Evolutionary conservation across 2,329 filamentous ascomycete species (phyloP).

Genomic region (Anisogramma anomala): DNA sequence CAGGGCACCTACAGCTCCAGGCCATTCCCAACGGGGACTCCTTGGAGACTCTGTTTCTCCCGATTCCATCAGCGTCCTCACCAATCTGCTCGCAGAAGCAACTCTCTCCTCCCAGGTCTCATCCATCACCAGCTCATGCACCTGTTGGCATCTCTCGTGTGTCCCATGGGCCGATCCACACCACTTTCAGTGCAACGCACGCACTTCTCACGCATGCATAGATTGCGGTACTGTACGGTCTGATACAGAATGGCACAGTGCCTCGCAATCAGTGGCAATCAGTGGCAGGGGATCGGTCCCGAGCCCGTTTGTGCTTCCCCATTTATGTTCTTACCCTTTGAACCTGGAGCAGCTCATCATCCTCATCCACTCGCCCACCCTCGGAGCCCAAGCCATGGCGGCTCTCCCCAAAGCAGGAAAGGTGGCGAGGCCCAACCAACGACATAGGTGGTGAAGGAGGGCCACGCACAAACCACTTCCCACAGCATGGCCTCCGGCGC

Average conservation of each 20-base stretch:
- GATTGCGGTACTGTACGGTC: not conserved
- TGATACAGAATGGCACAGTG: constrained; percentile 9
- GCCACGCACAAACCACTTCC: not conserved
- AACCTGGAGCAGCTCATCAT: constrained; percentile 1
- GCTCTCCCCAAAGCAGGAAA: too few species aligned
- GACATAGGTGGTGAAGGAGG: not conserved
- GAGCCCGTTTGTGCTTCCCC: constrained; percentile 5
- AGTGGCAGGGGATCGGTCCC: constrained; percentile 8
- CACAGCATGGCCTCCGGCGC: too few species aligned
- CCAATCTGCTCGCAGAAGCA: too few species aligned
- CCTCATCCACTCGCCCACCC: not conserved
- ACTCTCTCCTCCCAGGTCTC: too few species aligned
- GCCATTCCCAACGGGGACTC: too few species aligned
- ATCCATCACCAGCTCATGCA: too few species aligned
- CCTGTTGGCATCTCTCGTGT: too few species aligned
- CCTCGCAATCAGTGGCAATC: constrained; percentile 2
- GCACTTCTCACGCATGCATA: not conserved
- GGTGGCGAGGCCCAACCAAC: not conserved
- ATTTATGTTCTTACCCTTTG: not conserved
- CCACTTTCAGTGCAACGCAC: not conserved
- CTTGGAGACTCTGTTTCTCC: too few species aligned
- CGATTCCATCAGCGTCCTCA: too few species aligned
- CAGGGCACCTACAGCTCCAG: too few species aligned
- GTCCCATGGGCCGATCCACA: not conserved
- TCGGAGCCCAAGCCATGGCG: not conserved